A percentile compares a stretch with the other conserved stretches of the same genome.
phyloP scores from a whole-genome alignment of 805 yeast species.

The Yarrowia bubula region DNA sequence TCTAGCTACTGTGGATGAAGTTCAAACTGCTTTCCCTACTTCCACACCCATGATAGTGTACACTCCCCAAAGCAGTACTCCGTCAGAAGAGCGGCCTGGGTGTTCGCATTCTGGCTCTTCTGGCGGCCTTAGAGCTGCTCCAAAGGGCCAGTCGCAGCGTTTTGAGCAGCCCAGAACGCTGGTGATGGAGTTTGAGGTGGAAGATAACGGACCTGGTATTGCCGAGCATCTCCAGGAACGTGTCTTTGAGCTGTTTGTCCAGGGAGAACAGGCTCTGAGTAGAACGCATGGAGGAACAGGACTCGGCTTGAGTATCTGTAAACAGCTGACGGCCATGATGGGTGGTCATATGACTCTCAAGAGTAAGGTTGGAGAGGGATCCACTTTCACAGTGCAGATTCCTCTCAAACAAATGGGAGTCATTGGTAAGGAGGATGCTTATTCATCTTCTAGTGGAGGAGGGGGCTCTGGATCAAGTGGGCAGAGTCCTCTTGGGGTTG shows the following conservation, averaged over 20 bases:
- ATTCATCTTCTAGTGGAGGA: slow-evolving; percentile 4
- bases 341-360: slow-evolving; percentile 74
- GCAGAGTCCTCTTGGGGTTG: slow-evolving; percentile 7
- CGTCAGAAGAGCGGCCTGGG: not conserved
- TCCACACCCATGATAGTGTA: not conserved
- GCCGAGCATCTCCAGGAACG: slow-evolving; percentile 73
- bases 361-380: slow-evolving; percentile 77
- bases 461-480: not conserved
- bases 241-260: slow-evolving; percentile 93
- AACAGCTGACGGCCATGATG: slow-evolving; percentile 86
- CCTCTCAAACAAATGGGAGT: slow-evolving; percentile 33
- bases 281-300: slow-evolving; percentile 78
- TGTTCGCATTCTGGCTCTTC: not conserved
- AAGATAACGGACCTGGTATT: slow-evolving; percentile 92
- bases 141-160: slow-evolving; percentile 2
- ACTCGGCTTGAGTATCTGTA: slow-evolving; percentile 81
- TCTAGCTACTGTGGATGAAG: slow-evolving; percentile 12
- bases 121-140: not conserved
- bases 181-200: slow-evolving; percentile 63
- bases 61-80: not conserved
- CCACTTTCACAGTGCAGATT: slow-evolving; percentile 76
- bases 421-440: slow-evolving; percentile 19
- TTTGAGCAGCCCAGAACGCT: slow-evolving; percentile 46
- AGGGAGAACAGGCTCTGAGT: slow-evolving; percentile 84
- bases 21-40: not conserved